Base-by-base conservation (phyloP, 2,329 filamentous ascomycete species). In the Cytospora chrysosperma region DNA sequence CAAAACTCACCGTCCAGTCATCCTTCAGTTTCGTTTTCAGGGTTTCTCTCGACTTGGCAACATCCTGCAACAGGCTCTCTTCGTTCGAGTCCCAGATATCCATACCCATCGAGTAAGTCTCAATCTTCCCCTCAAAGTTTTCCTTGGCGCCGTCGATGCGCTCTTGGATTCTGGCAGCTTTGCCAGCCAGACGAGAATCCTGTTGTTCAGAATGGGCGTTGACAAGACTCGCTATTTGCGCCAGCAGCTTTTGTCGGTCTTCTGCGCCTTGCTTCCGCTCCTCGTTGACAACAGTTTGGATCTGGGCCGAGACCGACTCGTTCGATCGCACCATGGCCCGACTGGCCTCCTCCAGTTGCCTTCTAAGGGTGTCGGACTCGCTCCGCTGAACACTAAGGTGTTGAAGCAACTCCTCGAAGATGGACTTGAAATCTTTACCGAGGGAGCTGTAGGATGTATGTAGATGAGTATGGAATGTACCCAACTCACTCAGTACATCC, bases 401-500 rank as follows among this genome's bases (percentile, higher is more conserved):
- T 67, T 84, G 86, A 56, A 91, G 81, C 56, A 97, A 81, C 15
- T 91, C 88, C 68, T 97, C 92, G 69, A 98, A 97, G 27, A 94
- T 85, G 6, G 80, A 79, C 73, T 94, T 96, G 79, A 97, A 93
- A 69, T 98, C 93, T 65, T 88, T 88, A 10, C 93, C 93, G 2
- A 98, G 83, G 1, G 86, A 84, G 68, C 88, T 90, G 74, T 97
- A 97, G 0, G 94, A 97, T 15, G 85, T 79, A 70, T 96, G 92
- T 32, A 98, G 84, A 80, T 94, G 68, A 56, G 82, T 85, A 74
- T 97, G 92, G 71, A 98, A 96, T n/a, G 85, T 83, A 34, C 87
- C 85, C 65, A 99, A 84, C 75, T 98, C 94, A 64, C 85, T 89
- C 64, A 97, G 85, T 55, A 98, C 93, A 70, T 96, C 94, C 15